Conservation (phyloP, 1,284 basidiomycete species). For the Ceratobasidium sp. region DNA sequence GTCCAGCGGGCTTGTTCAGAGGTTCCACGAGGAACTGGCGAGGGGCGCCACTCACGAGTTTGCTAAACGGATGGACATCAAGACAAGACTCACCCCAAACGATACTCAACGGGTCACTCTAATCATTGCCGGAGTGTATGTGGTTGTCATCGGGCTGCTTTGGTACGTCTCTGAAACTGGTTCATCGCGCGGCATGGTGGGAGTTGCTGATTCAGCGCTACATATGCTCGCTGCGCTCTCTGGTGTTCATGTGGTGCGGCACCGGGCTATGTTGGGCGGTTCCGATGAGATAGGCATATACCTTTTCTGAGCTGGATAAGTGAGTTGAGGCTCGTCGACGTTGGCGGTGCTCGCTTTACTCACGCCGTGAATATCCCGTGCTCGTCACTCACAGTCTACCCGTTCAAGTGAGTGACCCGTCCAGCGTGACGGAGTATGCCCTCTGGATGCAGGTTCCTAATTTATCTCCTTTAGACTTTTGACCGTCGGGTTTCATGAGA, state of each 20-base stretch:
- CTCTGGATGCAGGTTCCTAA: not conserved
- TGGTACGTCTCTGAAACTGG: constrained; percentile 63
- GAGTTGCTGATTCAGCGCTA: constrained; percentile 7
- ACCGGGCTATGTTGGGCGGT: not conserved
- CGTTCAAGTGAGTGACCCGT: constrained; percentile 79
- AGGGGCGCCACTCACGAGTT: constrained; percentile 8
- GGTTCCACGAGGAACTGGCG: constrained; percentile 12
- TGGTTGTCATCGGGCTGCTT: constrained; percentile 75
- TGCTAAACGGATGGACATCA: constrained; percentile 34
- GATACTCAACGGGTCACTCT: constrained; percentile 78
- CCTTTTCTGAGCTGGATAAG: constrained; percentile 77
- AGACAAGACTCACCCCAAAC: constrained; percentile 39
- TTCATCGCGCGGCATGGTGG: not conserved
- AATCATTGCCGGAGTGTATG: constrained; percentile 79
- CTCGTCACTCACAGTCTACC: constrained; percentile 71
- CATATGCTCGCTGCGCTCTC: constrained; percentile 17
- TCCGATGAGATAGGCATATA: constrained; percentile 69
- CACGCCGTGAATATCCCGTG: constrained; percentile 34
- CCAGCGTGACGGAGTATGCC: not conserved
- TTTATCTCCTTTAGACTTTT: constrained; percentile 6
- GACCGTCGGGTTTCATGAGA: constrained; percentile 95
- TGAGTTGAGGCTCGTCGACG: constrained; percentile 57
- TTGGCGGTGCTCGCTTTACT: constrained; percentile 3
- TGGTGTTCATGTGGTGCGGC: constrained; percentile 11
- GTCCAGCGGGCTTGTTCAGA: constrained; percentile 15